Evolutionary conservation across 1,284 basidiomycete species (phyloP), one percentile per base, ranked within the genome.

Genomic region (Sparassis latifolia): DNA sequence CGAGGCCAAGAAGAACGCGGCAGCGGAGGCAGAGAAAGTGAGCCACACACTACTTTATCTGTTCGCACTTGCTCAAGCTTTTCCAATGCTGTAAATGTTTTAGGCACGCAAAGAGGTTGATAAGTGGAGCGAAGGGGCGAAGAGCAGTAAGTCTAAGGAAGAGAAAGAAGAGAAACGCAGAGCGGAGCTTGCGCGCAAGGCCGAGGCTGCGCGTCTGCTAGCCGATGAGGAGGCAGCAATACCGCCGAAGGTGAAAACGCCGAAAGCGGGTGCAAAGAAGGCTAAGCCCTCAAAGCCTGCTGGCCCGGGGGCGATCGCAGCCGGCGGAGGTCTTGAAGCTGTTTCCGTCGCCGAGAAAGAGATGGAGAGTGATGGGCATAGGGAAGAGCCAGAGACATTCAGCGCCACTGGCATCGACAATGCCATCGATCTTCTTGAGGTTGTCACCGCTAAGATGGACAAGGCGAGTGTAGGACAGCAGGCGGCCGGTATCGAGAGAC

Each of bases 361-460:
- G 46, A 57, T 54, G 39, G 56, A 59, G n/a, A 20, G 20, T 20
- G 20, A 20, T 20, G 20, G 20, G 20, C 20, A 20, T 20, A 20
- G 20, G 20, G 72, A 72, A 52, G 74, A 78, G 52, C 68, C 78
- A 7, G 82, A 90, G 67, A 84, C 84, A 62, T 91, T 81, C 67
- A 69, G 80, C 9, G 96, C 95, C 4, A 88, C 86, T 27, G 95
- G 93, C 10, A 79, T 98, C 50, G 95, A 99, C 64, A 90, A 94
- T 64, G 93, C 92, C 6, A 68, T 99, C 45, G 95, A 97, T 68
- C 78, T 97, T 53, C 70, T 98, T 59, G 86, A 89, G 52, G 77
- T 96, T 2, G 92, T 96, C 9, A 96, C 83, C 47, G 89, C 91
- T 5, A 93, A 90, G 75, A 86, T 84, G 75, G 94, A 97, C 69